Evolutionary conservation across 2,329 filamentous ascomycete genomes (phyloP), one percentile per base, ranked within the genome.

Genomic region (Cercospora sojina): DNA sequence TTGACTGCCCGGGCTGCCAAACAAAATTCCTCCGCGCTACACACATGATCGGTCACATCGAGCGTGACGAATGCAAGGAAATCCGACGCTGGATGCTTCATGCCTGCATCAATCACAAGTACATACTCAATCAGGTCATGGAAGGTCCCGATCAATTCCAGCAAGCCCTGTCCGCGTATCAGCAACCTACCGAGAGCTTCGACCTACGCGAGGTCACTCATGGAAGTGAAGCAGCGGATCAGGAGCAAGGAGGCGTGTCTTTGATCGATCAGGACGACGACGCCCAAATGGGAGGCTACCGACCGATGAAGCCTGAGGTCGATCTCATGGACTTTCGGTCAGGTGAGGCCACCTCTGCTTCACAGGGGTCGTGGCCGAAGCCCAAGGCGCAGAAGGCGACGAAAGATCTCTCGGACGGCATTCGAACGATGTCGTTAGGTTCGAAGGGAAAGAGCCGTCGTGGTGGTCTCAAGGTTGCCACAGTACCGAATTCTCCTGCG

Each of bases 1-100:
- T 88, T 56, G 70, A 74, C 3, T 89, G 87, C 72, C 74, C 79
- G 3, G 87, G 86, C 67, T 89, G 87, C 72, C 70, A 75, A 4
- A 66, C 72, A 9, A 72, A 77, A 2, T 88, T 87, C 74, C 77
- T 75, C 12, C 79, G 79, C 9, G 85, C 85, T 0, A 76, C 79
- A 6, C 77, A 78, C 5, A 75, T 87, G 43, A 82, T 88, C 64
- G 76, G 77, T 16, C 87, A 89, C 69, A 80, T 88, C 20, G 86
- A 88, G 70, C 77, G 79, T 9, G 82, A 82, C 20, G 74, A 82
- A 38, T 89, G 87, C 72, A 57, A 69, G 0, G 75, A 74, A 2
- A 83, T 87, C 67, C 71, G 69, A 2, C 69, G 77, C 0, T 66
- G 74, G 0, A 76, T 83, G 12, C 85, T 87, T 66, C 74, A 80